Percentiles rank a stretch among this genome's conserved stretches.
Conservation (phyloP, 306 rosid species). For the Vicia villosa region DNA sequence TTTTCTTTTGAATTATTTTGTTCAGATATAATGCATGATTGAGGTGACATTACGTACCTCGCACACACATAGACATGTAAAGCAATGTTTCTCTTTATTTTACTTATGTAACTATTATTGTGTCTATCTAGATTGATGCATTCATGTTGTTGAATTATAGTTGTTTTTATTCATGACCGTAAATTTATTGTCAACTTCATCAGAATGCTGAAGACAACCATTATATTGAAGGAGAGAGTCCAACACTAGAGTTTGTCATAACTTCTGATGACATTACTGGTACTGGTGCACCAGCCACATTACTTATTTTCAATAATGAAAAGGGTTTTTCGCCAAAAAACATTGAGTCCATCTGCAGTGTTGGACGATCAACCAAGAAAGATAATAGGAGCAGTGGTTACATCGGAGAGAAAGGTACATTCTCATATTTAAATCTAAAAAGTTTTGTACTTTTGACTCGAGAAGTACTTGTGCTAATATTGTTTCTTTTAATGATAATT, state of each 20-base stretch:
- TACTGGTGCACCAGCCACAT: conserved; percentile 66
- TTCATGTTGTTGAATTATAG: neutral
- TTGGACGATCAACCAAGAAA: conserved; percentile 81
- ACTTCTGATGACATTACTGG: conserved; percentile 66
- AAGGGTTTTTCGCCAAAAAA: conserved; percentile 61
- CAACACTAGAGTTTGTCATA: conserved; percentile 66
- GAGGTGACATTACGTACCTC: neutral
- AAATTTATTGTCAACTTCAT: conserved; percentile 4
- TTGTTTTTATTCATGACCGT: conserved; percentile 1
- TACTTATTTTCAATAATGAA: conserved; percentile 75
- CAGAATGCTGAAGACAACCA: conserved; percentile 89
- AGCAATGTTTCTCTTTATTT: neutral
- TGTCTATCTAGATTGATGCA: neutral
- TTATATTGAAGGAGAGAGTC: conserved; percentile 50
- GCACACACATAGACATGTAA: neutral
- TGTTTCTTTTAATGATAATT: neutral
- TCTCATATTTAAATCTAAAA: neutral
- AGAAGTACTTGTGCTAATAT: neutral
- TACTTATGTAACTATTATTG: neutral
- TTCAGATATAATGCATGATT: neutral
- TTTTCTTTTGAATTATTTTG: neutral
- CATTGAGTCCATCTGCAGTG: conserved; percentile 76
- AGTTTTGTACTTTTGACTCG: neutral
- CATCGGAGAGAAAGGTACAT: conserved; percentile 84
- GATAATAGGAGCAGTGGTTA: conserved; percentile 64